Conservation (phyloP, 2,329 filamentous ascomycete genomes). For the Emericellopsis atlantica region DNA sequence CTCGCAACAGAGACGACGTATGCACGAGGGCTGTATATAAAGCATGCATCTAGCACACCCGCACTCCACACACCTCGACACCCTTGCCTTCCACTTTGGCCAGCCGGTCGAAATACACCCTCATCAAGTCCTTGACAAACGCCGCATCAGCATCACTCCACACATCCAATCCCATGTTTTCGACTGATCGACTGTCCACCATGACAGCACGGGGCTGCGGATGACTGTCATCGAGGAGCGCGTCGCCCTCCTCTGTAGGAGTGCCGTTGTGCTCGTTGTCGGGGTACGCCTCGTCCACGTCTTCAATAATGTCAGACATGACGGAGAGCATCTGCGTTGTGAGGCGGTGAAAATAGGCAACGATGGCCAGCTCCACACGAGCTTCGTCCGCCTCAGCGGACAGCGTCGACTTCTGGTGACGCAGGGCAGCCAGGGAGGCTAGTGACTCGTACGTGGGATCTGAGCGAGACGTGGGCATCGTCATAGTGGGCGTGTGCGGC, state of each 20-base stretch:
- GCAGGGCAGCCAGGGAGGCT: slow-evolving; percentile 26
- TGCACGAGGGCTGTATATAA: not conserved
- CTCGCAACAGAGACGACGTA: no score
- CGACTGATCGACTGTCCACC: slow-evolving; percentile 52
- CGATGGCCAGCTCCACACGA: slow-evolving; percentile 53
- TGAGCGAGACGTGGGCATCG: slow-evolving; percentile 14
- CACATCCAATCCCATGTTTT: slow-evolving; percentile 62
- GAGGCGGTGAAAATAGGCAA: slow-evolving; percentile 71
- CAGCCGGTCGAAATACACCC: slow-evolving; percentile 51
- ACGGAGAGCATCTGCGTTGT: slow-evolving; percentile 53
- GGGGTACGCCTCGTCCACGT: slow-evolving; percentile 27
- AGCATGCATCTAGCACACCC: slow-evolving; percentile 40
- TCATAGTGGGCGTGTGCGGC: slow-evolving; percentile 12
- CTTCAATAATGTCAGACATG: slow-evolving; percentile 47
- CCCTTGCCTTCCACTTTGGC: slow-evolving; percentile 54
- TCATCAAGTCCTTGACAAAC: slow-evolving; percentile 52
- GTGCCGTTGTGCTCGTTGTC: slow-evolving; percentile 21
- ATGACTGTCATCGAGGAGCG: slow-evolving; percentile 12
- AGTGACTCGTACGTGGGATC: slow-evolving; percentile 28
- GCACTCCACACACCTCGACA: slow-evolving; percentile 63
- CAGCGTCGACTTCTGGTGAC: slow-evolving; percentile 8
- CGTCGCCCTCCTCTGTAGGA: slow-evolving; percentile 8
- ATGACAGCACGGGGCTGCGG: slow-evolving; percentile 25
- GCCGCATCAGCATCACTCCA: slow-evolving; percentile 62
- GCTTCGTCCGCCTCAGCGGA: slow-evolving; percentile 28